These are phyloP conservation scores for Cantharellus anzutake DNA, from an alignment of 768 basidiomycete genomes.

Conservation along the genomic window DNA sequence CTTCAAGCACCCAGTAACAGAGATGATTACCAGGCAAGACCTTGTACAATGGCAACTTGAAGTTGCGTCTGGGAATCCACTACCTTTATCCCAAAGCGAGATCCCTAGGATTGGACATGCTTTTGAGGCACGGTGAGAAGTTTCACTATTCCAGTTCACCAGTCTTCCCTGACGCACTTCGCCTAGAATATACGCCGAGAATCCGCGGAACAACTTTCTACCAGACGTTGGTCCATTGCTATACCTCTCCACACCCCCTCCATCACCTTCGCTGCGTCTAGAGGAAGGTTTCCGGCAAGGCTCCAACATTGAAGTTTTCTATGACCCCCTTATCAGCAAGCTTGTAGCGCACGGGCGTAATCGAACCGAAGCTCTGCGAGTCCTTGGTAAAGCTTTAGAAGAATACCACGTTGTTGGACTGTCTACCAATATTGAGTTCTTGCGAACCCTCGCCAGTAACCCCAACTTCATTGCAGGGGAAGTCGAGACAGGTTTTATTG, in stretches of 20 bases:
- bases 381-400: constrained; percentile 61
- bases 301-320: constrained; percentile 68
- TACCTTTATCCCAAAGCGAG: constrained; percentile 54
- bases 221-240: constrained; percentile 75
- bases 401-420: constrained; percentile 86
- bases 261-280: constrained; percentile 52
- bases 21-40: constrained; percentile 87
- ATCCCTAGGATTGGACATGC: constrained; percentile 85
- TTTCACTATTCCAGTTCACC: neutral
- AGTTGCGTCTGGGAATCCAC: constrained; percentile 74
- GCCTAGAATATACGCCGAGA: constrained; percentile 67
- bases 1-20: constrained; percentile 60
- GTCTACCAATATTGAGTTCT: constrained; percentile 80
- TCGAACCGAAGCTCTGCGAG: constrained; percentile 63
- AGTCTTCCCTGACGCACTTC: neutral
- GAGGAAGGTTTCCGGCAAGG: constrained; percentile 79
- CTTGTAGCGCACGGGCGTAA: constrained; percentile 77
- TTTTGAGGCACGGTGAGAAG: constrained; percentile 53
- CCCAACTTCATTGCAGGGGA: constrained; percentile 55
- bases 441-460: constrained; percentile 60
- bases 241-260: constrained; percentile 61
- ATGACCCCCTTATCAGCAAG: constrained; percentile 86
- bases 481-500: constrained; percentile 86
- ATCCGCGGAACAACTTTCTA: constrained; percentile 81
- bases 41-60: constrained; percentile 92